Base-by-base conservation (phyloP, 148 eudicot genomes). In the Beta vulgaris region DNA sequence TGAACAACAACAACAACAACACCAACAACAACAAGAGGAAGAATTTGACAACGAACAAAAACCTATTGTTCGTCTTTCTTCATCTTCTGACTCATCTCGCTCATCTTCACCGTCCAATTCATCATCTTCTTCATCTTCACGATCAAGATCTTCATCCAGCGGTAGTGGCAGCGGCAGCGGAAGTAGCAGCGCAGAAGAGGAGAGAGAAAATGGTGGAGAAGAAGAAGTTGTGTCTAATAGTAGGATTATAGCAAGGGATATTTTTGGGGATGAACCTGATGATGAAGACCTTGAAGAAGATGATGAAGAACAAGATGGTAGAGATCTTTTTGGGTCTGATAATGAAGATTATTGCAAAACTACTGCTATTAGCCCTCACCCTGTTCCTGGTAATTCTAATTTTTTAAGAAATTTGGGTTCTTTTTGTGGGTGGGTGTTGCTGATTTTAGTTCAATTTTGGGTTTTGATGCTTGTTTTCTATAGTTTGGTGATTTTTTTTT, bases 251-350 rank as follows among this genome's bases (percentile, higher is more conserved):
- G 82, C 82, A 37, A 63, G 82, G 46, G 84, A 86, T 76, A 81
- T 81, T 23, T 81, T 81, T 76, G 83, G 83, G 23, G 83, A 81
- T 37, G 83, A 81, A 13, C 79, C 79, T 35, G 83, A 81, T 72
- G 83, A 81, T 72, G 77, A 67, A 11, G 75, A 74, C 29, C 23
- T 19, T 21, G 91, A 87, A 40, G 85, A 73, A 1, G 77, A 79
- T 74, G 80, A 79, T 3, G 87, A 73, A 4, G 74, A 76, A n/a
- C n/a, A n/a, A 7, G 81, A 76, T 71, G 92, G 76, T 36, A 84
- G 86, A 57, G 99, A 95, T 87, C 89, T 95, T 71, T 95, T 95
- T 88, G 99, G 98, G 23, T 77, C 89, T 66, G 97, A 92, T 85
- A 92, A 95, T 82, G 92, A 90, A 58, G 99, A 90, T 63, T 95